Evolutionary conservation across 1,284 basidiomycete species (phyloP), one percentile per base, ranked within the genome.

Genomic region (Ceratobasidium sp.): DNA sequence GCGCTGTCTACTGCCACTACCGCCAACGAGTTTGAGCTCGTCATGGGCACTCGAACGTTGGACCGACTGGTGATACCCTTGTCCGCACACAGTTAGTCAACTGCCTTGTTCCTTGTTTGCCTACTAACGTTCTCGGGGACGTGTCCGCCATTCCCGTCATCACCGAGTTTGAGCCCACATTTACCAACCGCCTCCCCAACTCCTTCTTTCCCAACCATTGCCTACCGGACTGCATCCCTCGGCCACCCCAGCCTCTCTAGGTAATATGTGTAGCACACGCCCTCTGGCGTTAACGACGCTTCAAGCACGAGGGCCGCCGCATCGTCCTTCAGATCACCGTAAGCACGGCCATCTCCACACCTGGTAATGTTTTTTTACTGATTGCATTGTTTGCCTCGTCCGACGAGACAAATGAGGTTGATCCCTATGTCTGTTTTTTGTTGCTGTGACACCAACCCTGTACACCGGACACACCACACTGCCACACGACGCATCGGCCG

Each of bases 341-440:
- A 85, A 81, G 92, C 85, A 40, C 40, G 58, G 9, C 60, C 4
- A 70, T 51, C n/a, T 40, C 60, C 42, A 58, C 81, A 67, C 40
- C 40, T 76, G 73, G 64, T 39, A 53, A 23, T 46, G 13, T 33
- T 26, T 66, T 46, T 23, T 33, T 33, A 33, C 63, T 42, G 49
- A 69, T 69, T 79, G 7, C 77, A 28, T 63, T 40, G 70, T 70
- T 20, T 79, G 44, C 80, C 1, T 82, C 96, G 95, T 92, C 91
- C 81, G 97, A 99, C 85, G 97, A 99, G 86, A 90, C 94, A 51
- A 97, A 98, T 85, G 92, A 94, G 72, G 97, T 96, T 79, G 97
- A 99, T 83, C 98, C 98, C 0, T 99, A 99, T 81, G 96, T 99
- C 70, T 99, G 98, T 86, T 99, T 99, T 33, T 90, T 93, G 98